Evolutionary conservation across 345 rosid species (phyloP), one percentile per base, ranked within the genome.

Genomic region (Bruguiera gymnorhiza): DNA sequence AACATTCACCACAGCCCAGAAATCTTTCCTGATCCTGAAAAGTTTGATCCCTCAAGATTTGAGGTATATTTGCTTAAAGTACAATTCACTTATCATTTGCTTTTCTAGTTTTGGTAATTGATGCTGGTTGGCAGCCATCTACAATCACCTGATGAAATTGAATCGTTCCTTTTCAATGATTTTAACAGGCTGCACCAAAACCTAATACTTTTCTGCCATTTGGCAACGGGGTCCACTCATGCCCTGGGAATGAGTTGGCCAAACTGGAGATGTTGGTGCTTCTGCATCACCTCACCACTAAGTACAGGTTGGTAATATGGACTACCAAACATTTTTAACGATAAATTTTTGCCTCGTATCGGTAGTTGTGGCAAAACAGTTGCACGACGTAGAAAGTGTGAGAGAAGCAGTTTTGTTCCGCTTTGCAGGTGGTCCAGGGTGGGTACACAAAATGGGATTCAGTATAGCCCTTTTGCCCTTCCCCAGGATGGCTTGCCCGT

Each of bases 171-270:
- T 68, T 63, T 13, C 63, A 61, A 39, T 62, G 27, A 68, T 69
- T 56, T 62, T 5, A 18, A 67, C 85, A 92, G 98, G 89, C 78
- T 54, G 78, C 93, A 20, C 95, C 89, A 15, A 90, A 90, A 50
- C 87, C 98, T 72, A 88, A 90, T 75, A 90, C 97, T 0, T 93
- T 87, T 39, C 71, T 93, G 90, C 98, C 98, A 74, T 93, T 93
- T 84, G 98, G 98, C 52, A 93, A 73, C 61, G 98, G 98, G 67
- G 75, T 75, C 78, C 98, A 92, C 68, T 78, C 95, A 55, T 93
- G 98, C 77, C 98, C 95, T 1, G 98, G 98, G 58, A 93, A 87
- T 77, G 96, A 88, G 79, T 51, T 92, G 50, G 96, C 98, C 20
- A 92, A 86, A 81, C 75, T 90, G 78, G 95, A 92, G 73, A 85